Evolutionary conservation across 2,329 filamentous ascomycete species (phyloP), one percentile per base, ranked within the genome.

Genomic region (Esteya vermicola): DNA sequence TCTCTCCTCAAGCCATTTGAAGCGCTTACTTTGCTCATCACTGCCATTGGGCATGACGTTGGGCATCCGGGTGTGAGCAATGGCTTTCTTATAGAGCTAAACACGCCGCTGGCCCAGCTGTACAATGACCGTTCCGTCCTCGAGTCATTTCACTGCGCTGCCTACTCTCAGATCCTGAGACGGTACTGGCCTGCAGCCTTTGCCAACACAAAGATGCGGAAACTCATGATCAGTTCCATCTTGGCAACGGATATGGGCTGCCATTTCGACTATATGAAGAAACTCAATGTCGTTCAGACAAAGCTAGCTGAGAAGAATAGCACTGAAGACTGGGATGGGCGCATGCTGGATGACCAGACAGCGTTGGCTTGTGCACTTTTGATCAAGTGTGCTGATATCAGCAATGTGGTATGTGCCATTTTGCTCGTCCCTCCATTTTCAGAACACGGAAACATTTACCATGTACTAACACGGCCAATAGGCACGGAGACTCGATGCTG

Each of bases 31-130:
- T 70, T 98, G 3, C 70, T 98, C 34, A 81, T 96, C 48, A 89
- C 89, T 9, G 91, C 91, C n/a, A 93, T 98, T 52, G 91, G 91
- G 32, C 91, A 98, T 51, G 91, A 98, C 56, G 91, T 96, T 30
- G 91, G 91, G 19, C 91, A 98, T 55, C 91, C 91, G 0, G 91
- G 91, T 41, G 91, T 98, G 52, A 98, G 96, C 63, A 98, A 98
- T 56, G 86, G 89, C 23, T 98, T 98, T 55, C 67, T 98, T 6
- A 78, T 94, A 16, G 86, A 84, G 25, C 72, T 95, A 25, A 94
- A 95, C 55, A 84, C 91, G 16, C 89, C 91, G 2, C 66, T 98
- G 22, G 91, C 91, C 12, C 88, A 95, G 57, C 68, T 96, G 13
- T 98, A 96, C 64, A 96, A 96, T 54, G 91, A 98, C 57, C 83